These are phyloP conservation scores for Chaetomium sp. DNA, from an alignment of 2,329 filamentous ascomycete genomes.

Conservation along the genomic window DNA sequence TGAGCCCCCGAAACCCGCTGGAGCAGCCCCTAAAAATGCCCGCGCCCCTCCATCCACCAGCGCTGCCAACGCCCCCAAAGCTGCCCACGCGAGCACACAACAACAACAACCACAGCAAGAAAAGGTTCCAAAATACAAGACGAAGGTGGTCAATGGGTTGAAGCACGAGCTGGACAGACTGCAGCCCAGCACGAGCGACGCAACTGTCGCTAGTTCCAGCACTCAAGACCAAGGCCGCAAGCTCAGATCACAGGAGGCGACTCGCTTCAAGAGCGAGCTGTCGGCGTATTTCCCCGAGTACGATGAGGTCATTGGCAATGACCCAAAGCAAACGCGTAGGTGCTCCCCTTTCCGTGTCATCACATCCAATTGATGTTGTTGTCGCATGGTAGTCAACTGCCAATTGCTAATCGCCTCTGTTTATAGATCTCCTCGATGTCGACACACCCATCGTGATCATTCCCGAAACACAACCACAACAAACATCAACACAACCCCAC, in stretches of 20 bases:
- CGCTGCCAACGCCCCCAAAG: neutral
- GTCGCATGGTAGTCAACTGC: constrained; percentile 10
- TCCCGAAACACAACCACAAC: constrained; percentile 37
- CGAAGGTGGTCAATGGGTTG: constrained; percentile 56
- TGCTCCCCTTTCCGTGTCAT: constrained; percentile 15
- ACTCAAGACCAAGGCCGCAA: constrained; percentile 57
- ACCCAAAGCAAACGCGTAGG: constrained; percentile 70
- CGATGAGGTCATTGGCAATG: constrained; percentile 86
- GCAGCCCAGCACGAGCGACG: constrained; percentile 42
- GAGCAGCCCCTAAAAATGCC: constrained; percentile 16
- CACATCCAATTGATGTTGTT: neutral
- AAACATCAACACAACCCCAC: neutral
- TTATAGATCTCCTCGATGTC: constrained; percentile 61
- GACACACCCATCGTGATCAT: constrained; percentile 68
- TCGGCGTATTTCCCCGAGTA: constrained; percentile 89
- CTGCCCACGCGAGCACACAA: constrained; percentile 1
- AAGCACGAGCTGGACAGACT: constrained; percentile 54
- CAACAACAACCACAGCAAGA: constrained; percentile 12
- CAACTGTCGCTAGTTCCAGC: constrained; percentile 17
- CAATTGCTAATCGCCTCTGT: constrained; percentile 11
- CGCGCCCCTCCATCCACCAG: neutral
- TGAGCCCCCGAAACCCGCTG: constrained; percentile 8
- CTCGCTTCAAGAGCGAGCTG: constrained; percentile 84
- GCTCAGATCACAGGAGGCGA: constrained; percentile 78
- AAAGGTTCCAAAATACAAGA: constrained; percentile 47